A percentile compares a stretch with the other conserved stretches of the same genome.
Conservation (phyloP, 176 grass and related monocot genomes). For the Musa itinerans region DNA sequence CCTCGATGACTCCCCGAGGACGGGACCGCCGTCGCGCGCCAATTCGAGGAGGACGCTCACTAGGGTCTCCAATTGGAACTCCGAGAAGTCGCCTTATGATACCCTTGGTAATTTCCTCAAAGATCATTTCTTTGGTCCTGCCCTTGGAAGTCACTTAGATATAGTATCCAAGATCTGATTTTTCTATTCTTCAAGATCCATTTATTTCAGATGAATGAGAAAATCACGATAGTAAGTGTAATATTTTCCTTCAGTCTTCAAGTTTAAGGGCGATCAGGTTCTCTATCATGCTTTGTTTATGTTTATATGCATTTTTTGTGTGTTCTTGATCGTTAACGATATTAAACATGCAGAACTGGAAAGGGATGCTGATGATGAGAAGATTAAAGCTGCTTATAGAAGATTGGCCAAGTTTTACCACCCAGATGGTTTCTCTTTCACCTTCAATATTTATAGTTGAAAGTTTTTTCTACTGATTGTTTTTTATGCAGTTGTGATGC, state of each 20-base stretch:
- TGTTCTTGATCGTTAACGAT: not conserved
- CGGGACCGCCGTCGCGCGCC: constrained; percentile 15
- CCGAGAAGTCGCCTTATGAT: constrained; percentile 79
- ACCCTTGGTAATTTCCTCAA: constrained; percentile 55
- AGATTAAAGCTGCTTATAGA: constrained; percentile 71
- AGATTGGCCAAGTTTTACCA: constrained; percentile 92
- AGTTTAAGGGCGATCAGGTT: too few relatives aligned
- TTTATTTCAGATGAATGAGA: too few relatives aligned
- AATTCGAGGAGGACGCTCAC: constrained; percentile 53
- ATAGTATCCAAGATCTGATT: too few relatives aligned
- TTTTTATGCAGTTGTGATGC: not conserved
- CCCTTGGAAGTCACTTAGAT: too few relatives aligned
- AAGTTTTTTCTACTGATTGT: not conserved
- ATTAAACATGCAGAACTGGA: constrained; percentile 44
- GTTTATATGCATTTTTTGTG: not conserved
- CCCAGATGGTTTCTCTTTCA: constrained; percentile 54
- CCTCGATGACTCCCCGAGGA: constrained; percentile 56
- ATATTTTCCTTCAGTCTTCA: too few relatives aligned
- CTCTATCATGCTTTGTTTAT: too few relatives aligned
- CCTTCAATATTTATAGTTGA: constrained; percentile 11
- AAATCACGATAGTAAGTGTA: too few relatives aligned
- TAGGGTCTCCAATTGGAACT: constrained; percentile 80
- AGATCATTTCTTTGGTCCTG: not conserved
- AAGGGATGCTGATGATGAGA: constrained; percentile 79
- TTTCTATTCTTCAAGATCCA: too few relatives aligned